These are phyloP conservation scores for Cubamyces sp. DNA, from an alignment of 768 basidiomycete genomes.

Conservation along the genomic window DNA sequence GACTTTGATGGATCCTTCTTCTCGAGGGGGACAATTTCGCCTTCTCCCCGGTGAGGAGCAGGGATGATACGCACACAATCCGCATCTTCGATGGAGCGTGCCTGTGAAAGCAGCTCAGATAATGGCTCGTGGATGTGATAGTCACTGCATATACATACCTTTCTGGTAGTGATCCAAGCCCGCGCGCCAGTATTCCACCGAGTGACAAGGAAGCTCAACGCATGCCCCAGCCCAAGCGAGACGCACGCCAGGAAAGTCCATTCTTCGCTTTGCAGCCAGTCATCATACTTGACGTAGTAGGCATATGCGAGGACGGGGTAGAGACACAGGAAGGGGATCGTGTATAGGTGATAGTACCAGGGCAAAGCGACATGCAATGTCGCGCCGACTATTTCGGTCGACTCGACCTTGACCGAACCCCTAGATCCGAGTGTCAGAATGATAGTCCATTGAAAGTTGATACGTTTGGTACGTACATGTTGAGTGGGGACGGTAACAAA, in stretches of 20 bases:
- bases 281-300: slow-evolving; percentile 89
- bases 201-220: slow-evolving; percentile 89
- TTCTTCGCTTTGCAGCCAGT: slow-evolving; percentile 91
- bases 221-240: slow-evolving; percentile 82
- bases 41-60: slow-evolving; percentile 79
- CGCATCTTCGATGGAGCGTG: slow-evolving; percentile 68
- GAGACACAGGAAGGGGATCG: slow-evolving; percentile 74
- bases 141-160: slow-evolving; percentile 46
- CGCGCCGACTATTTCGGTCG: slow-evolving; percentile 40
- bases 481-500: slow-evolving; percentile 6
- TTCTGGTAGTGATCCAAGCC: slow-evolving; percentile 78
- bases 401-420: slow-evolving; percentile 39
- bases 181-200: slow-evolving; percentile 84
- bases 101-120: slow-evolving; percentile 41
- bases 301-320: slow-evolving; percentile 89
- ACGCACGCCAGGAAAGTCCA: slow-evolving; percentile 97
- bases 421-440: slow-evolving; percentile 20
- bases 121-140: no score
- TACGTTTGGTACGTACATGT: background rate
- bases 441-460: background rate
- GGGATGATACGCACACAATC: slow-evolving; percentile 84
- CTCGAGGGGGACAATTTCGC: slow-evolving; percentile 81
- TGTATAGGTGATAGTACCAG: slow-evolving; percentile 61
- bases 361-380: slow-evolving; percentile 41
- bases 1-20: slow-evolving; percentile 63